Evolutionary conservation across 257 asterid genomes (phyloP).

Genomic region (Linaria vulgaris): DNA sequence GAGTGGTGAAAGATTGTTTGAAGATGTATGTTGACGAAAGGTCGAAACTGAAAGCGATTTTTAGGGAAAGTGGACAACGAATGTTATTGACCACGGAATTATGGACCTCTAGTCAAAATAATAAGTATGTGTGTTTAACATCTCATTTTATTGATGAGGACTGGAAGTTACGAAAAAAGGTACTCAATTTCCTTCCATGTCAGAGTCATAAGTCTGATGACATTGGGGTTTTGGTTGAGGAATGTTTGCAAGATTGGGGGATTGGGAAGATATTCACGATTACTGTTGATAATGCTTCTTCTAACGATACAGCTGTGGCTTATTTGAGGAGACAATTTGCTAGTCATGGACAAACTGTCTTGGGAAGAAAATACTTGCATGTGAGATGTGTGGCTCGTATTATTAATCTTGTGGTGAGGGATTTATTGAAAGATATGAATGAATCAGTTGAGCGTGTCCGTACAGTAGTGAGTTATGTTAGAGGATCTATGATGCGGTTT

Average conservation of each 20-base stretch:
- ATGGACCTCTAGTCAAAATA: conserved; percentile 19
- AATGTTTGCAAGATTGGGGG: conserved; percentile 11
- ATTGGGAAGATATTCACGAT: not conserved
- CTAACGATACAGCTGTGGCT: not conserved
- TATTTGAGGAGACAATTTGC: not conserved
- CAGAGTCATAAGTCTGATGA: conserved; percentile 7
- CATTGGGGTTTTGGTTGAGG: not conserved
- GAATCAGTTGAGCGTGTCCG: not conserved
- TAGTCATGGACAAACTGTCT: not conserved
- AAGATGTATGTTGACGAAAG: conserved; percentile 2
- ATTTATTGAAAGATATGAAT: conserved; percentile 2
- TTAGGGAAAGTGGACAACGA: not conserved
- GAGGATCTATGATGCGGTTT: not conserved
- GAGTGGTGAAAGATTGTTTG: not conserved
- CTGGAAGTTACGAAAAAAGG: conserved; percentile 3
- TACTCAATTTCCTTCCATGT: conserved; percentile 10
- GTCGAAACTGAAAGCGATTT: not conserved
- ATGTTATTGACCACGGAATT: conserved; percentile 1
- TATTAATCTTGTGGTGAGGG: conserved; percentile 19
- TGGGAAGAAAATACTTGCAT: conserved; percentile 6
- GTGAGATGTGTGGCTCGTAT: conserved; percentile 21
- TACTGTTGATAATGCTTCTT: conserved; percentile 15
- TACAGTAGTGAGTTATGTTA: not conserved
- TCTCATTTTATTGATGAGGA: conserved; percentile 11
- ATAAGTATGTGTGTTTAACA: conserved; percentile 8